These are phyloP conservation scores for Hypomyces rosellus DNA, from an alignment of 2,329 filamentous ascomycete species.

Conservation along the genomic window DNA sequence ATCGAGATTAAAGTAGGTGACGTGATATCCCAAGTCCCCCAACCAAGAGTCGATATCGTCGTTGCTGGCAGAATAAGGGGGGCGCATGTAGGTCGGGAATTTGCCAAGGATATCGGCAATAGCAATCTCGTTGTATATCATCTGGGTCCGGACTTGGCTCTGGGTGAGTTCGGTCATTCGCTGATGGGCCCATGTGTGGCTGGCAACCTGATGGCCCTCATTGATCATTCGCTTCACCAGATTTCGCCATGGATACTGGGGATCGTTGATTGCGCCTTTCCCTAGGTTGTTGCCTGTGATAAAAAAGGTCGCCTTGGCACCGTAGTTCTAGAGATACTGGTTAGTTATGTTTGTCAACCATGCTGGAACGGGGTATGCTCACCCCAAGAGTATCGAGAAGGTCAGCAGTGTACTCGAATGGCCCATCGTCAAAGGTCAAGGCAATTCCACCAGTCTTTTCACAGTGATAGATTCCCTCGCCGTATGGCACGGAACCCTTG, in stretches of 20 bases:
- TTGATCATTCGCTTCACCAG: slow-evolving; percentile 39
- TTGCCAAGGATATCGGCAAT: slow-evolving; percentile 34
- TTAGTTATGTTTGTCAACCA: neutral
- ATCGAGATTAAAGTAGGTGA: slow-evolving; percentile 55
- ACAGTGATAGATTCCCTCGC: slow-evolving; percentile 42
- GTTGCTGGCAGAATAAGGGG: slow-evolving; percentile 42
- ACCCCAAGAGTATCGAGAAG: slow-evolving; percentile 34
- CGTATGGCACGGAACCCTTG: slow-evolving; percentile 49
- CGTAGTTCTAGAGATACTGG: slow-evolving; percentile 13
- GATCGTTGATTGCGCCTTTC: slow-evolving; percentile 38
- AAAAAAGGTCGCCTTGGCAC: slow-evolving; percentile 34
- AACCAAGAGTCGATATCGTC: slow-evolving; percentile 32
- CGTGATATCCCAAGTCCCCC: slow-evolving; percentile 46
- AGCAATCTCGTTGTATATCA: slow-evolving; percentile 38
- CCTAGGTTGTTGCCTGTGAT: slow-evolving; percentile 30
- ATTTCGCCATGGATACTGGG: slow-evolving; percentile 26
- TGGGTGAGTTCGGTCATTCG: slow-evolving; percentile 32
- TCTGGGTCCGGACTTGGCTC: slow-evolving; percentile 31
- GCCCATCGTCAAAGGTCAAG: slow-evolving; percentile 42
- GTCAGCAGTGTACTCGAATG: slow-evolving; percentile 34
- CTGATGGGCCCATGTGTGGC: slow-evolving; percentile 43
- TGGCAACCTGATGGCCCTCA: slow-evolving; percentile 55
- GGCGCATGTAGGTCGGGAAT: slow-evolving; percentile 39
- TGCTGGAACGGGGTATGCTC: neutral
- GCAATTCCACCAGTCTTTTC: slow-evolving; percentile 31